phyloP scores from a whole-genome alignment of 2,329 filamentous ascomycete species.

The Fusarium sp. region DNA sequence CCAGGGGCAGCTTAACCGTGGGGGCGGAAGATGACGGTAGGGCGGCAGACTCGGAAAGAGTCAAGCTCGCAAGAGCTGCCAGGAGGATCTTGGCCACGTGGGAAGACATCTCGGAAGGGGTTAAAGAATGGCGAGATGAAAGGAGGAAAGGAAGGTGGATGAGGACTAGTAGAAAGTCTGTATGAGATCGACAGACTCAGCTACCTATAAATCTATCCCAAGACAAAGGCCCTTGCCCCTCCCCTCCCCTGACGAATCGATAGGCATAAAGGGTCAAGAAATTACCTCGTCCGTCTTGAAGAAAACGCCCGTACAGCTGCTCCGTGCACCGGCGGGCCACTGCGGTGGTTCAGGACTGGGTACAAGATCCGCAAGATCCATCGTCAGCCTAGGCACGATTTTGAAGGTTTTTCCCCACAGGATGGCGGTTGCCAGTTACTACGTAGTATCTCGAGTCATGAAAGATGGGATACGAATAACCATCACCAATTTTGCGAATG shows the following conservation, averaged over 20 bases:
- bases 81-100: conserved; percentile 30
- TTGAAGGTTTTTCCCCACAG: neutral
- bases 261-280: neutral
- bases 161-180: neutral
- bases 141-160: neutral
- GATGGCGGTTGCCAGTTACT: neutral
- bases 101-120: conserved; percentile 24
- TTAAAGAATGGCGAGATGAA: neutral
- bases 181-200: neutral
- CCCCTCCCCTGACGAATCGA: neutral
- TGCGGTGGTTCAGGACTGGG: neutral
- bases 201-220: neutral
- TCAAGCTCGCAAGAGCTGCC: conserved; percentile 21
- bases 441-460: neutral
- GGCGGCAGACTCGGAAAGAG: conserved; percentile 15
- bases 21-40: neutral
- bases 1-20: conserved; percentile 50
- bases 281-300: neutral
- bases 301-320: neutral
- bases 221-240: neutral
- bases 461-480: neutral
- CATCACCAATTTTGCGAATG: neutral
- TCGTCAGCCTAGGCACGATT: neutral
- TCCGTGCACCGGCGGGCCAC: neutral
- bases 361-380: neutral